Percentiles rank a stretch among this genome's conserved stretches.
phyloP scores from a whole-genome alignment of 352 stramenopile genomes.

The Phytopythium mirpurense region DNA sequence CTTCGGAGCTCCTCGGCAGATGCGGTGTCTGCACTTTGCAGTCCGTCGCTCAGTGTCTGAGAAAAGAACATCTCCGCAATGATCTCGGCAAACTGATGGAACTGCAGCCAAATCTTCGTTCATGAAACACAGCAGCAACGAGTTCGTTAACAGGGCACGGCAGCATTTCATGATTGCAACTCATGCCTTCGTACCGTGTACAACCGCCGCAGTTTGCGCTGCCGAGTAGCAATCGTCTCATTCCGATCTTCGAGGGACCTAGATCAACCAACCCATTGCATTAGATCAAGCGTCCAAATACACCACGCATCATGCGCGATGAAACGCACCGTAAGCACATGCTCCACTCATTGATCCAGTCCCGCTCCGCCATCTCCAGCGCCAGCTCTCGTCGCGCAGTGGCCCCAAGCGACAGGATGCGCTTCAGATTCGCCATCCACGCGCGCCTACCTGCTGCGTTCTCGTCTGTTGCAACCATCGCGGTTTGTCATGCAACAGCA shows the following conservation, averaged over 20 bases:
- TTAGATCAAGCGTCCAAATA: not conserved
- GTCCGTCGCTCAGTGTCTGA: constrained; percentile 40
- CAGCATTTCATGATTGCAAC: too few species aligned
- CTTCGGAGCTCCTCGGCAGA: constrained; percentile 21
- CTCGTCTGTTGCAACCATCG: constrained; percentile 27
- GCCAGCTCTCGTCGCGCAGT: constrained; percentile 49
- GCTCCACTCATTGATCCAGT: constrained; percentile 81
- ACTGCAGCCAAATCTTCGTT: constrained; percentile 73
- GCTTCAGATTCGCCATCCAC: constrained; percentile 60
- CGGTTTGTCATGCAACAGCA: not conserved
- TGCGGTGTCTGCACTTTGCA: constrained; percentile 6
- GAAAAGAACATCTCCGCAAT: constrained; percentile 64
- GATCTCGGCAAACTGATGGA: constrained; percentile 64
- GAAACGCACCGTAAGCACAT: constrained; percentile 50
- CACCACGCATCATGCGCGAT: not conserved
- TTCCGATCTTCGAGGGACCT: constrained; percentile 29
- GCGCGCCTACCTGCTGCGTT: constrained; percentile 61
- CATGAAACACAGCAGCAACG: not conserved
- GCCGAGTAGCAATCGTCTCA: constrained; percentile 28
- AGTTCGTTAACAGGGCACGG: too few species aligned
- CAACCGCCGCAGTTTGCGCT: constrained; percentile 46
- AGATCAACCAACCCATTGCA: not conserved
- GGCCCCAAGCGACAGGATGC: constrained; percentile 40
- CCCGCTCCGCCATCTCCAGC: constrained; percentile 49
- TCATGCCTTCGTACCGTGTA: constrained; percentile 32